Evolutionary conservation across 139 green algal species (phyloP), one percentile per base, ranked within the genome.

Genomic region (Zygnema circumcarinatum): DNA sequence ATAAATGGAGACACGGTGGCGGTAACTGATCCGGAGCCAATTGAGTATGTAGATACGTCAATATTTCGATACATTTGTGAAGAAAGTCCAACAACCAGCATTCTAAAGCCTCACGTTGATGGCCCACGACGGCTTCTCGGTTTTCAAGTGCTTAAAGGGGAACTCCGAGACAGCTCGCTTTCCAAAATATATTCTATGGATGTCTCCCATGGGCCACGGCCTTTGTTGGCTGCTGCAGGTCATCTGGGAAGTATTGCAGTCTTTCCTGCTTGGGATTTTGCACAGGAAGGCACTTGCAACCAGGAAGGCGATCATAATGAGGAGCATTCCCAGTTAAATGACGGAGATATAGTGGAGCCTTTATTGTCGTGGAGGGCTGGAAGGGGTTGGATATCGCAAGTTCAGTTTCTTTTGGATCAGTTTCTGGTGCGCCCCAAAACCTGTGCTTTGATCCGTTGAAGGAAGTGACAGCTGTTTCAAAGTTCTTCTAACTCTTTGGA

Each of bases 341-440:
- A 25, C 7, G 81, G 67, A 85, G 22, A 33, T 56, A 25, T 74
- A 25, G 83, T 74, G 35, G 73, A 87, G 79, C 84, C 78, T 31
- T 68, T 89, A 62, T 29, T 89, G 38, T 80, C 74, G 25, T 89
- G 84, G 75, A 87, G 82, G 53, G 75, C 31, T 32, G 52, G 78
- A 0, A 21, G 81, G n/a, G 75, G 75, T 25, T 89, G 84, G 84
- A 85, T 85, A 38, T 87, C 84, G 22, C 52, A 85, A 52, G 47
- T 85, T 21, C 74, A 89, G 74, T 89, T 89, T 76, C 84, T 89
- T 38, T 76, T 32, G 31, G 39, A 85, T 2, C 74, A 87, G 36
- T 31, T 22, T 29, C 38, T 79, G 84, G 84, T 89, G 52, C 25
- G 76, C 20, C 1, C 31, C 33, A 62, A 40, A 62, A 78, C 7